These are phyloP conservation scores for Wickerhamomyces sp. DNA, from an alignment of 1,139 yeast genomes.

Conservation along the genomic window DNA sequence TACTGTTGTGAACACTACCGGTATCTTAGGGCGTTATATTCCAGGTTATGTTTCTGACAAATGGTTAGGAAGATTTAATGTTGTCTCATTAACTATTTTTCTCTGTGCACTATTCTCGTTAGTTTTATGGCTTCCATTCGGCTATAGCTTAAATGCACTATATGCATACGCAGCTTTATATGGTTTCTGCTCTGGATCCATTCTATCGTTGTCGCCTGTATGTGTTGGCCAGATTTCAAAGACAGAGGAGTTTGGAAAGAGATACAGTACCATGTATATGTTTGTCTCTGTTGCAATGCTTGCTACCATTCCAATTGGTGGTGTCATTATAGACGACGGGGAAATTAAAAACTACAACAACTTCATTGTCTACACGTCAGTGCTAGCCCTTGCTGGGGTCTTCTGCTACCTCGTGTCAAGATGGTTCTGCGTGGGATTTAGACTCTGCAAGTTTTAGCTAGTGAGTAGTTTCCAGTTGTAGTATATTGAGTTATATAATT, in stretches of 20 bases:
- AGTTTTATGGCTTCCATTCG: slow-evolving; percentile 54
- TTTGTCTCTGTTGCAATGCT: slow-evolving; percentile 40
- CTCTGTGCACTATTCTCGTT: slow-evolving; percentile 36
- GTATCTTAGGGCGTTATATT: slow-evolving; percentile 42
- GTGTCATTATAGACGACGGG: slow-evolving; percentile 39
- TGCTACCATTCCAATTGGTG: slow-evolving; percentile 37
- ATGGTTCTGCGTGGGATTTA: slow-evolving; percentile 32
- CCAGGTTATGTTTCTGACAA: slow-evolving; percentile 49
- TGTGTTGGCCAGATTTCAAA: slow-evolving; percentile 58
- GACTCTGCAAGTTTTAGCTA: slow-evolving; percentile 13
- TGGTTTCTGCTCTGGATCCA: slow-evolving; percentile 49
- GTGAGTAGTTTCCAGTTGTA: too few species aligned
- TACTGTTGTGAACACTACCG: slow-evolving; percentile 45
- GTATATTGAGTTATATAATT: too few species aligned
- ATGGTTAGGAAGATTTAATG: slow-evolving; percentile 47
- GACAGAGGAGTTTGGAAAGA: slow-evolving; percentile 41
- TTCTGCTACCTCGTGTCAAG: slow-evolving; percentile 30
- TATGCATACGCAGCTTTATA: slow-evolving; percentile 43
- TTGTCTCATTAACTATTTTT: slow-evolving; percentile 37
- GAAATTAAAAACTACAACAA: slow-evolving; percentile 29
- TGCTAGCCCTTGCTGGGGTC: slow-evolving; percentile 30
- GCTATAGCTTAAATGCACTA: slow-evolving; percentile 26
- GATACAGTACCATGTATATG: slow-evolving; percentile 45
- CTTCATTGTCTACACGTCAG: slow-evolving; percentile 35
- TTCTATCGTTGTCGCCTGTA: slow-evolving; percentile 42